phyloP scores from a whole-genome alignment of 1,139 yeast genomes.

The Hemisphaericaspora xylofermentans region DNA sequence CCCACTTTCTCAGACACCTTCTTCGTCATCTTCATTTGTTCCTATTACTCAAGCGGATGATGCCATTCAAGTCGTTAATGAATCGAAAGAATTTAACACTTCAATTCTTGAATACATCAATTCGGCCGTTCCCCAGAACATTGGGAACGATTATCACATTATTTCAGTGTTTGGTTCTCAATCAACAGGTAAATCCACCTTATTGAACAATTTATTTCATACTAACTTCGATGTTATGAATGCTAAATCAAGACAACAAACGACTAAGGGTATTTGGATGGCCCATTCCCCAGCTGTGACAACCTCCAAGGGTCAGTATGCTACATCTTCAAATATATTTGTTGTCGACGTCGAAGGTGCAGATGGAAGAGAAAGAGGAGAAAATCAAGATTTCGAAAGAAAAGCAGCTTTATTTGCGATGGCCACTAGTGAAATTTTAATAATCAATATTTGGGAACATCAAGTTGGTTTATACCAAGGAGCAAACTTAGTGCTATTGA shows the following conservation, averaged over 20 bases:
- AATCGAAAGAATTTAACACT: slow-evolving; percentile 62
- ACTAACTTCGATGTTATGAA: slow-evolving; percentile 94
- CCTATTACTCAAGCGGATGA: slow-evolving; percentile 31
- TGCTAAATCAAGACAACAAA: slow-evolving; percentile 74
- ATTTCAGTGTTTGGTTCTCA: slow-evolving; percentile 97
- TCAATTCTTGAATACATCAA: slow-evolving; percentile 36
- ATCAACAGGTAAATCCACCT: slow-evolving; percentile 92
- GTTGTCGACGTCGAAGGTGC: slow-evolving; percentile 98
- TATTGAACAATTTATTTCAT: slow-evolving; percentile 79
- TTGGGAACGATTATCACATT: slow-evolving; percentile 79
- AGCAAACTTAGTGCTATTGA: slow-evolving; percentile 92
- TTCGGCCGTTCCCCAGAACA: slow-evolving; percentile 33
- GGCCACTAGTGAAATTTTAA: slow-evolving; percentile 86
- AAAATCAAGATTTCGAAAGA: slow-evolving; percentile 96
- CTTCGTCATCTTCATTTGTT: slow-evolving; percentile 43
- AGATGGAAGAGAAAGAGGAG: slow-evolving; percentile 97
- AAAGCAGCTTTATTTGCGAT: slow-evolving; percentile 94
- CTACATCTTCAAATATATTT: slow-evolving; percentile 46
- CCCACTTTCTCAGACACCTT: slow-evolving; percentile 16
- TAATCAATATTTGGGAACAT: slow-evolving; percentile 94
- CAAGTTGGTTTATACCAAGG: slow-evolving; percentile 97
- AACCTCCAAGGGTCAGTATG: slow-evolving; percentile 17
- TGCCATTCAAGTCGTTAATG: slow-evolving; percentile 79
- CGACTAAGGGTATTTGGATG: slow-evolving; percentile 95
- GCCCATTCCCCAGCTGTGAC: slow-evolving; percentile 58